Evolutionary conservation across 495 filamentous ascomycete species (phyloP), one percentile per base, ranked within the genome.

Genomic region (Opeltia flavorubescens): DNA sequence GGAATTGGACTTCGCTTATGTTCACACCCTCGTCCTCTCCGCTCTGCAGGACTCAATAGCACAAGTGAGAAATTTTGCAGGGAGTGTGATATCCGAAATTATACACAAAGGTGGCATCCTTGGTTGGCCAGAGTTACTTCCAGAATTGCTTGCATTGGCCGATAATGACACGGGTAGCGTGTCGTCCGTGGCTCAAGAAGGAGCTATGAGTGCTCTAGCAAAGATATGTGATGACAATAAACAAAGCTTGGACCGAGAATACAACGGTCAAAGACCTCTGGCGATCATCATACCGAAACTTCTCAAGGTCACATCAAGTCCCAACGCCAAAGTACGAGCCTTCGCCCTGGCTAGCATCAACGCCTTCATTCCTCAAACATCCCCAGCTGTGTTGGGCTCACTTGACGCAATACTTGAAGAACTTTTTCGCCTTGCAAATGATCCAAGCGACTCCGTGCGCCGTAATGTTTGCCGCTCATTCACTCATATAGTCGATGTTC

Each of bases 171-270:
- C 65, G 12, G 83, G 86, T 2, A 75, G 81, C 50, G 66, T 77
- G 12, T 66, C 84, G 2, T 62, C 70, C 28, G 73, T 81, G 50
- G 77, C 81, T 8, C 89, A 94, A 56, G 93, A 99, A 60, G 89
- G 88, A 50, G 87, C 87, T 41, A 94, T 95, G 84, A 77, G 81
- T 21, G 87, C 91, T 11, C 69, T 99, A 59, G 68, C 80, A 52
- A 96, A 95, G 68, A 85, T 96, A 53, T 99, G 93, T 64, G 88
- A 96, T 62, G 91, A 99, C 63, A 95, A 89, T 64, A 83, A 80
- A 59, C 83, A 83, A 55, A 70, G 84, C 48, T 67, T 99, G 47
- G 87, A 95, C 62, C 74, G 78, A 53, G 86, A 94, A 34, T 84
- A 93, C 56, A 71, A 84, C 48, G 86, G 87, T 44, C 79, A 94